These are phyloP conservation scores for Tritrichomonas musculus DNA, from an alignment of 208 protist genomes.

Conservation along the genomic window DNA sequence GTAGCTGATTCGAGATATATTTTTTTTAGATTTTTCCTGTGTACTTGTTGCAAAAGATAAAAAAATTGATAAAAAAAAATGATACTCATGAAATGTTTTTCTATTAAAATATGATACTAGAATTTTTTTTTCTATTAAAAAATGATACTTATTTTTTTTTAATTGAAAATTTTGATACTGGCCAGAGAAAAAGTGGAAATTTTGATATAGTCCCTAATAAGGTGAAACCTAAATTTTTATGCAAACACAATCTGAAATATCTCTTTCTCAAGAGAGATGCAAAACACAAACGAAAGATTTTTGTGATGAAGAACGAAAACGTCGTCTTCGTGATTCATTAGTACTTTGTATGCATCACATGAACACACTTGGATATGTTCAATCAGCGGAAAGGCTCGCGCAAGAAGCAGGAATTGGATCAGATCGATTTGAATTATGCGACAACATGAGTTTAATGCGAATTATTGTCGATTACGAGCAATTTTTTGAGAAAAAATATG, in stretches of 20 bases:
- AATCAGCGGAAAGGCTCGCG: not conserved
- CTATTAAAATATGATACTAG: no score
- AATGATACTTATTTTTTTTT: no score
- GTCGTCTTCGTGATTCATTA: not conserved
- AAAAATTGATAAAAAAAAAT: no score
- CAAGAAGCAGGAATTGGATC: constrained; percentile 18
- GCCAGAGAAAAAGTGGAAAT: no score
- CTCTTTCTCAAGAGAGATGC: not conserved
- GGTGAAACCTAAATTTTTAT: no score
- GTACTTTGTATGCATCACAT: not conserved
- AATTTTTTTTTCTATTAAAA: no score
- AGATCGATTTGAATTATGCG: constrained; percentile 11
- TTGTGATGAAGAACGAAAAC: not conserved
- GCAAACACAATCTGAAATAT: not conserved
- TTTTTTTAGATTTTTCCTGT: no score
- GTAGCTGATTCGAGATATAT: no score
- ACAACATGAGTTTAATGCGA: not conserved
- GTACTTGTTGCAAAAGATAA: no score
- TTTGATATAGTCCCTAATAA: no score
- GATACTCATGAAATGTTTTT: no score
- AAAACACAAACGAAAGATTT: not conserved
- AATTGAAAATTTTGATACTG: no score
- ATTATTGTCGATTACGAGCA: constrained; percentile 19
- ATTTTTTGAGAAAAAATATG: not conserved
- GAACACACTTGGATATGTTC: not conserved